Evolutionary conservation across 169 alveolate species (phyloP), one percentile per base, ranked within the genome.

Genomic region (Cryptosporidium muris): DNA sequence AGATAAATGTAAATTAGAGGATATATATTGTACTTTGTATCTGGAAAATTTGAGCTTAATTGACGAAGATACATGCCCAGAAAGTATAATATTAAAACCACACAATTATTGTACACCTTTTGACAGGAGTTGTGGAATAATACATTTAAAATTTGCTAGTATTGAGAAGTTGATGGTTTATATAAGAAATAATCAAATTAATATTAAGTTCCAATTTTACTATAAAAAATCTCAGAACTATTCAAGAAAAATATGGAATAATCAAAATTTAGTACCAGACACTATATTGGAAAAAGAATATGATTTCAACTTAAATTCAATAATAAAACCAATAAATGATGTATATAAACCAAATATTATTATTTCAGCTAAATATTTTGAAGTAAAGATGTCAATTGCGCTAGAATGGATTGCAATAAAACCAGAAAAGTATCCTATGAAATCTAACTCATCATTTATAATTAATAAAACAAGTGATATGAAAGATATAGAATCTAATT

Each of bases 41-140:
- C 25, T 25, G 25, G 25, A 25, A 25, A 25, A 25, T 25, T 25
- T 25, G 25, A 25, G 25, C 25, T 25, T 25, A 25, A 25, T 25
- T 25, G 25, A 25, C 0, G 0, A 25, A 25, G 25, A 25, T 25
- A 25, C 25, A 25, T 25, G 25, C 0, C 25, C 25, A 25, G 25
- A 25, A 25, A 25, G 25, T 25, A 25, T 25, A 25, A 25, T 25
- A 25, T 25, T 25, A 25, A 25, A 25, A 25, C 85, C 85, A 47
- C 34, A 9, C n/a, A 58, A 74, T 58, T 74, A 58, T 47, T 74
- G 85, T 36, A 58, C 85, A 14, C 85, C 85, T 45, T 74, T 74
- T 37, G 85, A 74, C 40, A 74, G 25, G 9, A 74, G 45, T 45
- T 16, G 60, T 42, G 25, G 51, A 6, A 56, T 14, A 14, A 16